These are phyloP conservation scores for Pyrenopolyporus hunteri DNA, from an alignment of 495 filamentous ascomycete genomes.

Conservation along the genomic window DNA sequence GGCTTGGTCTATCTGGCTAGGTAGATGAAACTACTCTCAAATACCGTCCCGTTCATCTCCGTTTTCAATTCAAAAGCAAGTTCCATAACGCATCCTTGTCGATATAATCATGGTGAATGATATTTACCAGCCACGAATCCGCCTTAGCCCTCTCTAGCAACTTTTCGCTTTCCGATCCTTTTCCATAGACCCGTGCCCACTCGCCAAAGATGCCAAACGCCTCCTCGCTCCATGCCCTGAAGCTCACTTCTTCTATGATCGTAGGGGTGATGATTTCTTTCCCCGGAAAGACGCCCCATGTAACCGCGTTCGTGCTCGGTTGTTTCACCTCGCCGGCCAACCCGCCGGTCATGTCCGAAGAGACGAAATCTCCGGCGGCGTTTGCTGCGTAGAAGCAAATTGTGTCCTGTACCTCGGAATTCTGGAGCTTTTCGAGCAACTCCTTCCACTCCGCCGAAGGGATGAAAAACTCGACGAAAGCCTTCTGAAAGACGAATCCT, in stretches of 20 bases:
- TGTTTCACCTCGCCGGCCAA: slow-evolving; percentile 32
- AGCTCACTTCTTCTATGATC: slow-evolving; percentile 96
- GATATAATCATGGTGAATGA: slow-evolving; percentile 85
- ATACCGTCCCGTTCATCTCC: slow-evolving; percentile 11
- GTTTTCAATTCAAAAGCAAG: slow-evolving; percentile 43
- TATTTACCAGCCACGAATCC: slow-evolving; percentile 86
- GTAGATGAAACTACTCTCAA: slow-evolving; percentile 6
- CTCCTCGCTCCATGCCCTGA: slow-evolving; percentile 94
- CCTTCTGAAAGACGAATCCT: slow-evolving; percentile 97
- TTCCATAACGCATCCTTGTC: slow-evolving; percentile 70
- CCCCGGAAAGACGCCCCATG: slow-evolving; percentile 93
- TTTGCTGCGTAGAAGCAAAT: slow-evolving; percentile 89
- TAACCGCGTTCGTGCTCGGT: slow-evolving; percentile 85
- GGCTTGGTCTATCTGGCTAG: slow-evolving; percentile 2
- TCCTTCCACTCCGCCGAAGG: slow-evolving; percentile 69
- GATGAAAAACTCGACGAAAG: slow-evolving; percentile 96
- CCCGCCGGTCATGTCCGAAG: slow-evolving; percentile 56
- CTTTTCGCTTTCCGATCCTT: slow-evolving; percentile 66
- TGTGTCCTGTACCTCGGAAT: slow-evolving; percentile 60
- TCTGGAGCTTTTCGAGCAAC: slow-evolving; percentile 66
- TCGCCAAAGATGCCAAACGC: slow-evolving; percentile 94
- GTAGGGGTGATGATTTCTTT: slow-evolving; percentile 98
- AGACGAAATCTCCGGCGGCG: slow-evolving; percentile 69
- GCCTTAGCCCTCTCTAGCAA: slow-evolving; percentile 69
- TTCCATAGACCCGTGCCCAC: slow-evolving; percentile 84